Evolutionary conservation across 352 stramenopile genomes (phyloP).

Genomic region (Saprolegnia parasitica): DNA sequence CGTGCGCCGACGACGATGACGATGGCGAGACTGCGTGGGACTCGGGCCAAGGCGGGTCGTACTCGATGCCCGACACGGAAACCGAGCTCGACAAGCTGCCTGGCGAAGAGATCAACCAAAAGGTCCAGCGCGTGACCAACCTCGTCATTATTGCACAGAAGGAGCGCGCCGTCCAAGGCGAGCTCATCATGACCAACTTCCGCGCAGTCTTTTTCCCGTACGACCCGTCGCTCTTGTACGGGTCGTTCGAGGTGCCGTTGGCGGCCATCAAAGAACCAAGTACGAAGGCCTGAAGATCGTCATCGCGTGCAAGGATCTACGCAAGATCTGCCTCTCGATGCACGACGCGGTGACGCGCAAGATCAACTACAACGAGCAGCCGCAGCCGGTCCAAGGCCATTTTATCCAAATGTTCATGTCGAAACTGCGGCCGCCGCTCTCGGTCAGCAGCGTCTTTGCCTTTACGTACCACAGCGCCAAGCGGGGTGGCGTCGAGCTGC

Average conservation of each 20-base stretch:
- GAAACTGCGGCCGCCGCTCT: constrained; percentile 73
- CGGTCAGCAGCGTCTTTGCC: constrained; percentile 67
- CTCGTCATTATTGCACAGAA: constrained; percentile 79
- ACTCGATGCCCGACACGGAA: constrained; percentile 24
- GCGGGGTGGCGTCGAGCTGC: constrained; percentile 37
- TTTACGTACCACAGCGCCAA: constrained; percentile 81
- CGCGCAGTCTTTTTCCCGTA: constrained; percentile 81
- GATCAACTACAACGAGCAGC: constrained; percentile 72
- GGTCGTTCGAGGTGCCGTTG: constrained; percentile 76
- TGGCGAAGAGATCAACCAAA: constrained; percentile 65
- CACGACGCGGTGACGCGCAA: constrained; percentile 81
- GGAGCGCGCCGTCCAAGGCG: constrained; percentile 76
- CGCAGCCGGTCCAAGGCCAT: constrained; percentile 64
- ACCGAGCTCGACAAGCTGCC: constrained; percentile 35
- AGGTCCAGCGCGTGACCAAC: constrained; percentile 82
- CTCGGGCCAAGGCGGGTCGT: neutral
- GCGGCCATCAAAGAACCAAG: constrained; percentile 75
- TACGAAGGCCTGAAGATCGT: constrained; percentile 75
- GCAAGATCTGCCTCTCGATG: constrained; percentile 75
- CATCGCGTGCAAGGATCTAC: constrained; percentile 75
- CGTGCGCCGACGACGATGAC: neutral
- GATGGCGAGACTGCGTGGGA: neutral
- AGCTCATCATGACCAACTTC: constrained; percentile 80
- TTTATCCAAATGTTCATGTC: constrained; percentile 76
- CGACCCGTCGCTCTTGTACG: constrained; percentile 78